Percentiles rank a stretch among this genome's conserved stretches.
These are phyloP conservation scores for Tetrahymena thermophila DNA, from an alignment of 73 alveolate species.

Conservation along the genomic window DNA sequence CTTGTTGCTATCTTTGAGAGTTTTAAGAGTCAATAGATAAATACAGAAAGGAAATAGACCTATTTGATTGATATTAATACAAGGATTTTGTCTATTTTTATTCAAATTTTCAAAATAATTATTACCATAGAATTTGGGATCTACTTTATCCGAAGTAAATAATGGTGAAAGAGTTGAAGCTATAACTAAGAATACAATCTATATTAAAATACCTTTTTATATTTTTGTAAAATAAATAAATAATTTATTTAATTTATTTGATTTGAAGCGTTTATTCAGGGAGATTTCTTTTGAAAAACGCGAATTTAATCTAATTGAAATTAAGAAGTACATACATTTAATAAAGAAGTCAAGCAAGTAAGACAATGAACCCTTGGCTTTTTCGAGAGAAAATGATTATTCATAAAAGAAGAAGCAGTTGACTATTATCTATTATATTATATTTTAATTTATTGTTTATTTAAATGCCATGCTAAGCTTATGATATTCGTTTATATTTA, in stretches of 20 bases:
- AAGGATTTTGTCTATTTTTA: not conserved
- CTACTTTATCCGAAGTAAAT: not conserved
- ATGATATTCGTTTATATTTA: not conserved
- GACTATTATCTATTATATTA: not conserved
- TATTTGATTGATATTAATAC: not conserved
- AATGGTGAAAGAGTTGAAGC: not conserved
- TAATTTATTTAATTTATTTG: not conserved
- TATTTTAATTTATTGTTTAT: not conserved
- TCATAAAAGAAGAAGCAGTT: not conserved
- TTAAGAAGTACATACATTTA: not conserved
- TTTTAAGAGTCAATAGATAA: not conserved
- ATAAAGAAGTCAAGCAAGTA: not conserved
- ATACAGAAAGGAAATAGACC: not conserved
- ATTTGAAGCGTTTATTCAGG: not conserved
- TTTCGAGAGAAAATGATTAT: not conserved
- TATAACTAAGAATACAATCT: not conserved
- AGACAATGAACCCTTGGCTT: not conserved
- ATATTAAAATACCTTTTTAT: not conserved
- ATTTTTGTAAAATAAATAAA: not conserved
- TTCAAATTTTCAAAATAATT: not conserved
- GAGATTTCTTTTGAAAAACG: not conserved
- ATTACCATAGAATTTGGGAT: not conserved
- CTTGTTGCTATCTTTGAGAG: not conserved
- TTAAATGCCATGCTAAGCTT: not conserved
- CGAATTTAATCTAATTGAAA: not conserved